Base-by-base conservation (phyloP, 352 stramenopile species). In the Aphanomyces stellatus region DNA sequence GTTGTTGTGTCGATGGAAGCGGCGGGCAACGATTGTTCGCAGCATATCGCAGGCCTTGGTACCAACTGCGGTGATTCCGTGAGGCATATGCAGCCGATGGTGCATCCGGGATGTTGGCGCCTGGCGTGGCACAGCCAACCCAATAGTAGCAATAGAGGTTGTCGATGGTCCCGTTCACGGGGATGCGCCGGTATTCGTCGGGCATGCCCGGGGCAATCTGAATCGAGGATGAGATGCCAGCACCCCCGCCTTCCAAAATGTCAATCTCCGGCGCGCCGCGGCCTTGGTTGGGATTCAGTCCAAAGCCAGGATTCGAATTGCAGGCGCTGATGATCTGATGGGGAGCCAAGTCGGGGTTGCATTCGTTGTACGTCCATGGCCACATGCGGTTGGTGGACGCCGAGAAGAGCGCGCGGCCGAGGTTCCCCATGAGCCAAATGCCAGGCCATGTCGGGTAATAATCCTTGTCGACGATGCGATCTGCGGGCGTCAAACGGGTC, bases 341-440 rank as follows among this genome's bases (percentile, higher is more conserved):
- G 13, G 37, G 37, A n/a, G 37, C 0, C n/a, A 46, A 19, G n/a
- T 46, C 37, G 13, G 37, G 11, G 37, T 46, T 19, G 37, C 37
- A 46, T 46, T 46, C 37, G 37, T 46, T 46, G 37, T 46, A 46
- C n/a, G 37, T 2, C 37, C 37, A 46, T 2, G 37, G 37, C 37
- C 37, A 46, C 37, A 46, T 46, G 2, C 37, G 37, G 72, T 93
- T 91, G 4, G 86, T 95, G 0, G 76, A 89, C 1, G 76, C 78
- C 68, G 89, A 81, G 65, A 93, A 96, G 0, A 87, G 95, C 4
- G 87, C 84, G 31, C 88, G 57, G 28, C 85, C 86, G 13, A 96
- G 69, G 76, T 95, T 93, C 10, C 88, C 88, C 10, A 96, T 48
- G 28, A 96, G 70, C 91, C 91, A 97, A 56, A 97, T 82, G 17